Base-by-base conservation (phyloP, 164 flowering plant genomes). In the Stephania cephalantha region DNA sequence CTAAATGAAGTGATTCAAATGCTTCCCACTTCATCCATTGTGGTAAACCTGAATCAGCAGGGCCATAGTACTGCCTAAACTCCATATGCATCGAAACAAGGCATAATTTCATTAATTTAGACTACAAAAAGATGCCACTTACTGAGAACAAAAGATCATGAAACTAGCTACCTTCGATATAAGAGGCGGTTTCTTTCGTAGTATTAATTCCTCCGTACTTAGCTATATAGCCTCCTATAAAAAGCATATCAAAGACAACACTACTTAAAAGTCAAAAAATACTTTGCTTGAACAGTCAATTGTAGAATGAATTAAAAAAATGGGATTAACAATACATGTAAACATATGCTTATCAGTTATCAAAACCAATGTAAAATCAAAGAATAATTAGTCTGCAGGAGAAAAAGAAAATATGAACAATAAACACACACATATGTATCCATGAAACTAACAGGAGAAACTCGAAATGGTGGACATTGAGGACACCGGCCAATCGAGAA, bases 141-240 rank as follows among this genome's bases (percentile, higher is more conserved):
- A 12, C 5, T 58, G 15, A 58, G n/a, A 17, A 58, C 2, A 50
- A 50, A 50, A 50, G 15, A 50, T 50, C 3, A 50, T 29, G n/a
- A 50, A n/a, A n/a, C n/a, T n/a, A 8, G 50, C 44, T 80, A 94
- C 98, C 94, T 94, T 92, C 66, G 97, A 87, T 66, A 94, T 94
- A 46, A 94, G 84, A 22, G 98, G 97, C 69, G 88, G 88, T 80
- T 89, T 93, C 85, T 83, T 93, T 6, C 91, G 92, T 74, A 90
- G 6, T 17, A n/a, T n/a, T n/a, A n/a, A 93, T 74, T 68, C 97
- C 98, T 71, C 97, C 98, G 80, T 93, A 93, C 84, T 93, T 93
- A 70, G 90, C 71, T n/a, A n/a, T 5, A 61, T 65, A 77, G 83
- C 93, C 82, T 91, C 98, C 98, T 93, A 81, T 70, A 83, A 46